Base-by-base conservation (phyloP, 441 rosid genomes). In the Syzygium syzygioides region DNA sequence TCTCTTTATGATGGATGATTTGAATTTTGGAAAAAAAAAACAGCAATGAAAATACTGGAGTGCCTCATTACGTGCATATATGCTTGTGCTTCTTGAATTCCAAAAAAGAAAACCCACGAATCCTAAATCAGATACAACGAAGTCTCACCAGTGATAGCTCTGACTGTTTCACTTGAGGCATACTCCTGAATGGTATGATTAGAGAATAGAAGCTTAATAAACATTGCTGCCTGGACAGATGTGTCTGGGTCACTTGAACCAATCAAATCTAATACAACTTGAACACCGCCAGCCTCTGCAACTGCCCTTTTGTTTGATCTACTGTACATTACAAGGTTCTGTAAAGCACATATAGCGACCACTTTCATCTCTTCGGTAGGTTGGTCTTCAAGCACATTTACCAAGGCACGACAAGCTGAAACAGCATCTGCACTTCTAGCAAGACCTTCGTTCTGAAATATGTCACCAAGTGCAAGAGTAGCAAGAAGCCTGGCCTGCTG, bases 241-340 rank as follows among this genome's bases (percentile, higher is more conserved):
- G 99, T 98, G 50, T 98, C 99, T 14, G 98, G 98, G 90, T 97
- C 99, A 92, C 99, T 96, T 48, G 99, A 98, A 92, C 99, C 96
- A 66, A 97, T 97, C 88, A 98, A 93, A 94, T 98, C 99, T 94
- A 98, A 90, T 66, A 98, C 95, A 71, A 98, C 99, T 93, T 98
- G 99, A 89, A 98, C 99, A 88, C 99, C 99, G 85, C 99, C 98
- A 89, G 99, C 99, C 95, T 98, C 99, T n/a, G 99, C 99, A 91
- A 98, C 99, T 20, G 99, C 99, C 93, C 99, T 94, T 94, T 96
- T 98, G 93, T 98, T 98, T 37, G 99, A 95, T 87, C 99, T 94
- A 89, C 99, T 97, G 91, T 95, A 93, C 99, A 96, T 97, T 60
- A 98, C 99, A 90, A 98, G 99, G 92, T 98, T 98, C 89, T 97